Base-by-base conservation (phyloP, 129 eudicot species). In the Artemisia tridentata region DNA sequence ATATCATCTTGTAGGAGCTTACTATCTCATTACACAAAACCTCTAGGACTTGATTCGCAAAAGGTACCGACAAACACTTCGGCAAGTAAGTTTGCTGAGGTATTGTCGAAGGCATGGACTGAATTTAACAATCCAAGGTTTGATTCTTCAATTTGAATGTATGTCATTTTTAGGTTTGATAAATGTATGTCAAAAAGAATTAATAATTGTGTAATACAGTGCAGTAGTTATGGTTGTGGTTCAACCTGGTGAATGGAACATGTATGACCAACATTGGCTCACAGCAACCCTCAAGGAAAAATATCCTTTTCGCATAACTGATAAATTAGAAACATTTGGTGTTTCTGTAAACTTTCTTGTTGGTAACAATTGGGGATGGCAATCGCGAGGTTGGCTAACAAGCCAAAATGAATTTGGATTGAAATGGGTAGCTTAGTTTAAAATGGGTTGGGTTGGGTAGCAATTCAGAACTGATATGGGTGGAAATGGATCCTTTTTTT, bases 261-360 rank as follows among this genome's bases (percentile, higher is more conserved):
- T 93, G 96, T 93, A 93, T 78, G 99, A 93, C 82, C 99, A 90
- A 72, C 96, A 87, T 75, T 93, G 99, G 99, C 87, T 93, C 21
- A 83, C 74, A 58, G 31, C 83, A 7, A 65, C 78, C 50, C 80
- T 93, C 73, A 87, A 68, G 64, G 93, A 87, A 79, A 90, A 48
- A 93, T 93, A 93, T 93, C 99, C 99, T 85, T 81, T 72, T 25
- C 31, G 14, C 67, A 12, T 27, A 45, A 8, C 23, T 71, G 31
- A 18, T 25, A 63, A 7, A 11, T 29, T 18, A 20, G 45, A 64
- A 45, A 18, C 55, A 51, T 74, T 3, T 7, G 29, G 52, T 0
- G 11, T 23, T 15, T 58, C 14, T 15, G 13, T 20, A 46, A 58
- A 60, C 5, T 0, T 55, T 17, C 17, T 31, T 11, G 21, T 47